These are phyloP conservation scores for Geotrichum histeridarum DNA, from an alignment of 1,139 yeast genomes.

Conservation along the genomic window DNA sequence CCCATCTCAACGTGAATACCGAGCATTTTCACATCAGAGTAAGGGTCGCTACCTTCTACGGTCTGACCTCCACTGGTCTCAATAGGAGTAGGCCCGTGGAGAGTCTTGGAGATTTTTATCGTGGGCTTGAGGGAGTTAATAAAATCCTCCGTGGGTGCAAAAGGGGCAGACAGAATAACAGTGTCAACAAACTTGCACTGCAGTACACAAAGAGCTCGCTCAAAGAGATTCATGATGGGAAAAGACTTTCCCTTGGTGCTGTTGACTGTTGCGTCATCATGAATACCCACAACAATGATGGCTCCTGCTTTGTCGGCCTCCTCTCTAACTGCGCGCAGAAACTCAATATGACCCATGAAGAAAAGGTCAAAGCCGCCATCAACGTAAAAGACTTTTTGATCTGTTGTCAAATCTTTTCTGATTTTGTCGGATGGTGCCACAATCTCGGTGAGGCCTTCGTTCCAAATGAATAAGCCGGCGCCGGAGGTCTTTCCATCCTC, in stretches of 20 bases:
- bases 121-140: slow-evolving; percentile 33
- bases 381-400: slow-evolving; percentile 48
- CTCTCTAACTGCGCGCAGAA: slow-evolving; percentile 46
- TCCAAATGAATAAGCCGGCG: slow-evolving; percentile 52
- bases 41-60: slow-evolving; percentile 39
- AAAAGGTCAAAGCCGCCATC: slow-evolving; percentile 90
- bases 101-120: slow-evolving; percentile 44
- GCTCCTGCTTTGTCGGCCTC: slow-evolving; percentile 33
- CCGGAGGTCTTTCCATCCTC: slow-evolving; percentile 56
- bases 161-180: slow-evolving; percentile 65
- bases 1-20: slow-evolving; percentile 47
- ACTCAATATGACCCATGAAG: slow-evolving; percentile 87
- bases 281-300: slow-evolving; percentile 61
- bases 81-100: slow-evolving; percentile 58
- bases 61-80: slow-evolving; percentile 26
- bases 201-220: slow-evolving; percentile 78
- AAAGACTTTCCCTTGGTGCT: slow-evolving; percentile 58
- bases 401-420: slow-evolving; percentile 1
- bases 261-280: slow-evolving; percentile 58
- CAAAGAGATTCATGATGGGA: slow-evolving; percentile 84
- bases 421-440: slow-evolving; percentile 34
- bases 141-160: slow-evolving; percentile 43
- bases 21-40: slow-evolving; percentile 31
- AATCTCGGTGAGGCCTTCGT: slow-evolving; percentile 25
- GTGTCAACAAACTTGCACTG: slow-evolving; percentile 86